A percentile compares a stretch with the other conserved stretches of the same genome.
Evolutionary conservation across 306 rosid species (phyloP).

Genomic region (Acacia crassicarpa): DNA sequence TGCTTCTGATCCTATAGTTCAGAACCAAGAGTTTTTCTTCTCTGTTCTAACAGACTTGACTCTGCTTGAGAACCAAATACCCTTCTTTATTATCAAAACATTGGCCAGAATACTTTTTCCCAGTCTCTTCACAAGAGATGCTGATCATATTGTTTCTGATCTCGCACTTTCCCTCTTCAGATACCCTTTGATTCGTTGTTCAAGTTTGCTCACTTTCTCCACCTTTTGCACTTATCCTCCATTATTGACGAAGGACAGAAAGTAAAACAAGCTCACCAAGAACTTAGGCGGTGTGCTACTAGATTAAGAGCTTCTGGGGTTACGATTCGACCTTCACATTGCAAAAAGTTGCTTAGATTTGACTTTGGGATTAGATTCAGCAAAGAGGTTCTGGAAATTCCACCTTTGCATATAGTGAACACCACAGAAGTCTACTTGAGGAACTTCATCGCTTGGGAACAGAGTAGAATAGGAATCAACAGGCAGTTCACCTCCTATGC

Average conservation of each 20-base stretch:
- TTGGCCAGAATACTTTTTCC: constrained; percentile 29
- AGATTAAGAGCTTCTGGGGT: constrained; percentile 34
- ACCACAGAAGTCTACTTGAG: constrained; percentile 33
- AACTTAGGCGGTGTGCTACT: constrained; percentile 31
- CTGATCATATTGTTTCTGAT: constrained; percentile 24
- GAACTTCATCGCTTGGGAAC: constrained; percentile 45
- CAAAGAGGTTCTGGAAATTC: constrained; percentile 31
- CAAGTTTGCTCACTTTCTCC: constrained; percentile 35
- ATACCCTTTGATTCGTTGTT: constrained; percentile 29
- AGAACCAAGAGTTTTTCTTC: constrained; percentile 4
- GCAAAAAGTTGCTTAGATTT: constrained; percentile 1
- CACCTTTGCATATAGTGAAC: constrained; percentile 21
- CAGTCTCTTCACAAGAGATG: not conserved
- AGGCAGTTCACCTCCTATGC: constrained; percentile 40
- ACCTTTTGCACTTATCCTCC: constrained; percentile 40
- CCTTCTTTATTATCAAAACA: constrained; percentile 35
- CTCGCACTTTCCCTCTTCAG: constrained; percentile 33
- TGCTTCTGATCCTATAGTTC: constrained; percentile 8
- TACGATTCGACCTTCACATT: constrained; percentile 14
- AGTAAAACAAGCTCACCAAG: constrained; percentile 35
- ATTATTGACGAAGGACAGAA: constrained; percentile 24
- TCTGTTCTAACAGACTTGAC: constrained; percentile 35
- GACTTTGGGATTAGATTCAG: constrained; percentile 25
- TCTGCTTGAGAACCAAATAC: constrained; percentile 42
- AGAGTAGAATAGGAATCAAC: constrained; percentile 29